Base-by-base conservation (phyloP, 2,329 filamentous ascomycete genomes). In the Didymella keratinophila region DNA sequence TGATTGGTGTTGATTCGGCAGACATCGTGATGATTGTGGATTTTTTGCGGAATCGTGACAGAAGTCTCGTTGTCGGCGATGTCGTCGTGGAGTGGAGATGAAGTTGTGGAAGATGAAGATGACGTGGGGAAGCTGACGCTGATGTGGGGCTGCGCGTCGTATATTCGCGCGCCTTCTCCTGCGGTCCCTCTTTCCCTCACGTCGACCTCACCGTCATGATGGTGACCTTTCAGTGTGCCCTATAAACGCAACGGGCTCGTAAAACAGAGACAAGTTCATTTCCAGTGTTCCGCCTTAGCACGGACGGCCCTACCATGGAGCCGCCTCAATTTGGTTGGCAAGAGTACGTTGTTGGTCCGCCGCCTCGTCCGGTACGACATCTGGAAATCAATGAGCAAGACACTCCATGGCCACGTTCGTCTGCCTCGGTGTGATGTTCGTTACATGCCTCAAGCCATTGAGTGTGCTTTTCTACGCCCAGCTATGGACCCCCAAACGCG, bases 1-100 rank as follows among this genome's bases (percentile, higher is more conserved):
- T 78, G 71, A 91, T 91, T 58, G 89, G 88, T 11, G 74, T 71
- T 7, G 87, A 75, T 68, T 86, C 83, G 56, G 85, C 81, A n/a
- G 88, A 88, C 87, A 90, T 89, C 4, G 30, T 28, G 23, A 34
- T 43, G n/a, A 30, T 4, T 23, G n/a, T 16, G 8, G 14, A 23
- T n/a, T 9, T 45, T 4, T 16, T 4, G 21, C 1, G n/a, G 12
- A 41, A 9, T 28, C 16, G 37, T 8, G 10, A 12, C 16, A 4
- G 21, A 16, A 28, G 34, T 27, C 11, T 20, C 32, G 39, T 28
- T 18, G 8, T 42, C 23, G 18, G 2, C 9, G 36, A 18, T 23
- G 42, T 21, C 30, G 25, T 47, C 28, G 32, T 54, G 43, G 36
- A 21, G 36, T 16, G 11, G 6, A 21, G 20, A 48, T 27, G 44